Evolutionary conservation across 169 alveolate genomes (phyloP), one percentile per base, ranked within the genome.

Genomic region (Cryptosporidium sp.): DNA sequence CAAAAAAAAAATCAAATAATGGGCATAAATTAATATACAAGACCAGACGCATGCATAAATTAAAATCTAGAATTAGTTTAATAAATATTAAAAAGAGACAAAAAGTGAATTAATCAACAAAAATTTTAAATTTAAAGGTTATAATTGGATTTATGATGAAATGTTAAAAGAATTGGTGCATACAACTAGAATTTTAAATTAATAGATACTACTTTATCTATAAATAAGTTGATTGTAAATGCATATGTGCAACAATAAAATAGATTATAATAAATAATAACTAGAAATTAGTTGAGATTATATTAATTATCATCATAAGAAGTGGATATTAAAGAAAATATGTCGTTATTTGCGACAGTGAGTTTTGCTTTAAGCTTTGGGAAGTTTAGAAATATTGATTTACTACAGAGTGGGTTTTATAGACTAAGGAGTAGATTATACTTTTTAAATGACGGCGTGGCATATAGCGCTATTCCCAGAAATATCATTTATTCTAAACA

Each of bases 331-430:
- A 35, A 65, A 23, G 26, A 26, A 56, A 65, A 33, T 4, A 80
- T 80, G 89, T 60, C 73, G 52, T 37, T 80, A 80, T 65, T 35
- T 80, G 75, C 89, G 31, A 80, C 68, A 6, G 68, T 80, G 2
- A 67, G 70, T 39, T 60, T 80, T 62, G 89, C 75, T 18, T 23
- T 80, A 80, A 61, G 69, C 44, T 67, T 80, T 44, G 39, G 80
- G 44, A 80, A 80, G 53, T 80, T 80, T 45, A 60, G 89, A 42
- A 80, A 80, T 62, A 80, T 80, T 16, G 89, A 80, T 60, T 23
- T 80, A 62, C 48, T 80, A 29, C 89, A 80, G 31, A 80, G 75
- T 80, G 89, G 89, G 14, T 80, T 45, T 62, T 80, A 80, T 61
- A 80, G 89, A 60, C n/a, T 80, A 23, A 80, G 62, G 33, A 60